Conservation (phyloP, 2,329 filamentous ascomycete genomes). For the Clarireedia paspali region DNA sequence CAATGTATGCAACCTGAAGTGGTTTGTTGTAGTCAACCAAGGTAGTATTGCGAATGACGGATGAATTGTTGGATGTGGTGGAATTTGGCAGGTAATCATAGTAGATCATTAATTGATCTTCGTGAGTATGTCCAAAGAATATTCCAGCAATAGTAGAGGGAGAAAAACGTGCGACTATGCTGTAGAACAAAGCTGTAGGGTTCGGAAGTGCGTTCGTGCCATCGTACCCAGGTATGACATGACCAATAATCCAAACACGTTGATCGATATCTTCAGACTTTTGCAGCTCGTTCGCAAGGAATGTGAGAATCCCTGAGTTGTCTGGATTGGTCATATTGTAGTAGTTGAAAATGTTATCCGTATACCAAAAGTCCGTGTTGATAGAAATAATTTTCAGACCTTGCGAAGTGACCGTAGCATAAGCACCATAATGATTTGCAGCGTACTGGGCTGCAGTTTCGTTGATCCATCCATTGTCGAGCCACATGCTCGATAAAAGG, state of each 20-base stretch:
- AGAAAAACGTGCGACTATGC: slow-evolving; percentile 21
- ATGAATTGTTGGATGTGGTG: neutral
- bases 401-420: slow-evolving; percentile 5
- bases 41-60: slow-evolving; percentile 16
- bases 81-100: slow-evolving; percentile 21
- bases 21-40: slow-evolving; percentile 22
- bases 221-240: slow-evolving; percentile 24
- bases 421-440: slow-evolving; percentile 20
- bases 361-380: slow-evolving; percentile 28
- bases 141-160: slow-evolving; percentile 26
- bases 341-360: slow-evolving; percentile 23
- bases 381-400: slow-evolving; percentile 24
- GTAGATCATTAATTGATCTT: slow-evolving; percentile 28
- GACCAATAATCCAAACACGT: slow-evolving; percentile 25
- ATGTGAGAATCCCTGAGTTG: slow-evolving; percentile 18
- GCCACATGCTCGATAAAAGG: slow-evolving; percentile 8
- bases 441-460: slow-evolving; percentile 20
- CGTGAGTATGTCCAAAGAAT: slow-evolving; percentile 31
- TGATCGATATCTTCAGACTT: slow-evolving; percentile 21
- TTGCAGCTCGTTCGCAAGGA: slow-evolving; percentile 21
- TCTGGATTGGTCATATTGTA: slow-evolving; percentile 25
- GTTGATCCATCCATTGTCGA: slow-evolving; percentile 22
- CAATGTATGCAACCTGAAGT: slow-evolving; percentile 23
- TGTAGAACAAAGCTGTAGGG: slow-evolving; percentile 24
- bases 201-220: slow-evolving; percentile 18